Evolutionary conservation across 352 stramenopile genomes (phyloP).

Genomic region (Pythium sukuiense): DNA sequence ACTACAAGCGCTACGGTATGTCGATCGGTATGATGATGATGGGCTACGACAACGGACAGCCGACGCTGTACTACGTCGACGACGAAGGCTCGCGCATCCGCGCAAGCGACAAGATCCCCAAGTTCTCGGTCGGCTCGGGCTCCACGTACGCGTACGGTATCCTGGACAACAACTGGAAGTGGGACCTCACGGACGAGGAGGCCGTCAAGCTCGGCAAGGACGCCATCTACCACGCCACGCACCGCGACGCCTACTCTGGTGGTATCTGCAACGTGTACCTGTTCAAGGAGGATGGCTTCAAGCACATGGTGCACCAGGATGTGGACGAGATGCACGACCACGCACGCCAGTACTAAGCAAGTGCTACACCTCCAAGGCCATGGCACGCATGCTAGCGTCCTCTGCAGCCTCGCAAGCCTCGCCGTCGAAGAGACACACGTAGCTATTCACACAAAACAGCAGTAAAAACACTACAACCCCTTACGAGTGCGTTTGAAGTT

Average conservation of each 20-base stretch:
- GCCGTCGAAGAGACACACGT: background rate
- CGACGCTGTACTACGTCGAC: slow-evolving; percentile 99
- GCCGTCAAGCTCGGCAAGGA: slow-evolving; percentile 98
- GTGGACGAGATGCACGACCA: slow-evolving; percentile 98
- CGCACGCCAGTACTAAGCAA: slow-evolving; percentile 43
- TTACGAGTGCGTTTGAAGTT: slow-evolving; percentile 3
- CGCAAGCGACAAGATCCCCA: slow-evolving; percentile 92
- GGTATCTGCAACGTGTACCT: slow-evolving; percentile 97
- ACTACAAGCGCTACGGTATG: slow-evolving; percentile 92
- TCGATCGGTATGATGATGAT: slow-evolving; percentile 99
- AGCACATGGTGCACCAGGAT: slow-evolving; percentile 96
- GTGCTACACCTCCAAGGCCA: background rate
- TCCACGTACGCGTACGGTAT: slow-evolving; percentile 99
- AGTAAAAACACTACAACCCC: background rate
- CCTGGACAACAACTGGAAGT: slow-evolving; percentile 96
- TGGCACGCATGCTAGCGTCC: background rate
- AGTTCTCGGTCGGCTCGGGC: slow-evolving; percentile 99
- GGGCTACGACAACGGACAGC: slow-evolving; percentile 97
- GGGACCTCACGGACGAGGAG: slow-evolving; percentile 97
- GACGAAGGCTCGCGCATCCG: slow-evolving; percentile 98
- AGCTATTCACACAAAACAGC: background rate
- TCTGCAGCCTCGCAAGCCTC: background rate
- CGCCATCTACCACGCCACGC: slow-evolving; percentile 99
- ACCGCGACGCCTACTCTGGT: slow-evolving; percentile 98
- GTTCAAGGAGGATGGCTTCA: slow-evolving; percentile 97